Conservation (phyloP, 352 stramenopile species). For the Elongisporangium anandrum region DNA sequence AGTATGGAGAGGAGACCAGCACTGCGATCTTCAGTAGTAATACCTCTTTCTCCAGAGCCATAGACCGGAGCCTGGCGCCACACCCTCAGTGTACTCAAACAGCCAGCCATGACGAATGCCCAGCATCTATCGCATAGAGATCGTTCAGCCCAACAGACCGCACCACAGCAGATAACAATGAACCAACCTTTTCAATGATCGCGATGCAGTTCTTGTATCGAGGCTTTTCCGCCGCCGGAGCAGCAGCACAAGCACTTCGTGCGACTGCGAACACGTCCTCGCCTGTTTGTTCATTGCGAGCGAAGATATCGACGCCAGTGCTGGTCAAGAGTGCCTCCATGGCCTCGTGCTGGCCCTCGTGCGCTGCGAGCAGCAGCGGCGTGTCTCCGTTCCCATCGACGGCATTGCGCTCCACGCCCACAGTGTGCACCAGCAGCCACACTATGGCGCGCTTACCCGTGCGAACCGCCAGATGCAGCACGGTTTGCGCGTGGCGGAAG, state of each 20-base stretch:
- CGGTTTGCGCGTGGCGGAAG: conserved; percentile 43
- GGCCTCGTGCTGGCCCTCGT: conserved; percentile 18
- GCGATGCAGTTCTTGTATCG: neutral
- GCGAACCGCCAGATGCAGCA: conserved; percentile 52
- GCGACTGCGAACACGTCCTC: neutral
- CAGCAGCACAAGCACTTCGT: neutral
- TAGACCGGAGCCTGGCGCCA: neutral
- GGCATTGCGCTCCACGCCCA: conserved; percentile 25
- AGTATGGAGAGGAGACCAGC: too few relatives aligned
- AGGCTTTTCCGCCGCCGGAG: neutral
- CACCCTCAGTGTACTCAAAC: neutral
- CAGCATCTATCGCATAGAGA: neutral
- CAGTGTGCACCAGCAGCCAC: conserved; percentile 32
- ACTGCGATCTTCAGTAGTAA: too few relatives aligned
- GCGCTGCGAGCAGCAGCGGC: conserved; percentile 30
- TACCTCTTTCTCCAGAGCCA: neutral
- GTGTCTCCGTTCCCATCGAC: conserved; percentile 28
- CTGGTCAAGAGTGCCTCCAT: conserved; percentile 1
- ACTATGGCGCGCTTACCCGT: conserved; percentile 32
- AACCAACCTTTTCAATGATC: neutral
- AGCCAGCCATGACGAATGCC: neutral
- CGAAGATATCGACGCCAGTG: neutral
- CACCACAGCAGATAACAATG: neutral
- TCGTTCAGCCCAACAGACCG: neutral
- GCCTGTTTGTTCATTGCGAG: neutral